These are phyloP conservation scores for Annulohypoxylon stygium DNA, from an alignment of 495 filamentous ascomycete genomes.

Conservation along the genomic window DNA sequence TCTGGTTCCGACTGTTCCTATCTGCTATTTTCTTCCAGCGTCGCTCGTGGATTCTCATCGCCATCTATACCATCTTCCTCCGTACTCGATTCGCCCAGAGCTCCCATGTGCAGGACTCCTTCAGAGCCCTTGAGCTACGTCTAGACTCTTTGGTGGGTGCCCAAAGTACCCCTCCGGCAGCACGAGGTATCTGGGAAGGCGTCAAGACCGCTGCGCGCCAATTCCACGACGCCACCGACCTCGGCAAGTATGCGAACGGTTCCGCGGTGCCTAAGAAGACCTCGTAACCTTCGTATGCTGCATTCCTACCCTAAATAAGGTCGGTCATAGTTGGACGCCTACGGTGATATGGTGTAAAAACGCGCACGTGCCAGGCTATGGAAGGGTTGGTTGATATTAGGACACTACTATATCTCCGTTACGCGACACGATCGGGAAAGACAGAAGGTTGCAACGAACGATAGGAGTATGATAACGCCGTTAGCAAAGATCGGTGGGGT, in stretches of 20 bases:
- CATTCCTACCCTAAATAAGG: slow-evolving; percentile 15
- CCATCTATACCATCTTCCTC: slow-evolving; percentile 91
- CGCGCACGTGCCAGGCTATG: slow-evolving; percentile 19
- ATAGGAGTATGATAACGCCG: slow-evolving; percentile 9
- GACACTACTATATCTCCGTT: slow-evolving; percentile 9
- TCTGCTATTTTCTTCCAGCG: slow-evolving; percentile 86
- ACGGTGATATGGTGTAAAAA: slow-evolving; percentile 38
- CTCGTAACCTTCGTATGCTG: slow-evolving; percentile 47
- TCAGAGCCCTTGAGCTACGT: slow-evolving; percentile 77
- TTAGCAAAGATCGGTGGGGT: slow-evolving; percentile 16
- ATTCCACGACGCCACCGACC: slow-evolving; percentile 83
- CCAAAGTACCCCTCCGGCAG: slow-evolving; percentile 87
- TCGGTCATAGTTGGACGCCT: slow-evolving; percentile 35
- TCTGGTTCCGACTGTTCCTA: slow-evolving; percentile 85
- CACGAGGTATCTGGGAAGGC: slow-evolving; percentile 82
- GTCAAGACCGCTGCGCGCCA: slow-evolving; percentile 80
- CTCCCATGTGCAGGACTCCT: slow-evolving; percentile 85
- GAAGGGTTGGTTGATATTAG: slow-evolving; percentile 16
- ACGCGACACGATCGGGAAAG: slow-evolving; percentile 5
- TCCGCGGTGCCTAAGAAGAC: slow-evolving; percentile 67
- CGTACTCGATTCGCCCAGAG: slow-evolving; percentile 92
- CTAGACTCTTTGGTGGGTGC: slow-evolving; percentile 85
- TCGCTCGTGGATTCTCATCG: slow-evolving; percentile 88
- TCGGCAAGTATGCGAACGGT: slow-evolving; percentile 74
- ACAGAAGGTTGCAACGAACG: slow-evolving; percentile 17